Base-by-base conservation (phyloP, 2,329 filamentous ascomycete genomes). In the Calcarisporium arbuscula region DNA sequence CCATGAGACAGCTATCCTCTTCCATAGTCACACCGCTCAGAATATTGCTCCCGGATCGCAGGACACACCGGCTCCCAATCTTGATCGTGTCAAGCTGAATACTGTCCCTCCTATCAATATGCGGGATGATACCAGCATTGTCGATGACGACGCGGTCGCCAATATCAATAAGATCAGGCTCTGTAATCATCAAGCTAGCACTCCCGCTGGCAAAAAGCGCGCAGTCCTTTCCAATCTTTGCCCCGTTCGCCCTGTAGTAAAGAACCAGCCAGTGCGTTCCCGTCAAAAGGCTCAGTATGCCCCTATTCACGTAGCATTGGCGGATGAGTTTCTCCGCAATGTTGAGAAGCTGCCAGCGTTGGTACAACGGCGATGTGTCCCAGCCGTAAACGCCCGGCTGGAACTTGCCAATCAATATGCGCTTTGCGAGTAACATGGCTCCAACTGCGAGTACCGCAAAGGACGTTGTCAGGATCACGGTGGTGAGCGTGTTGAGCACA, bases 331-430 rank as follows among this genome's bases (percentile, higher is more conserved):
- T 61, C 53, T 76, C 72, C 23, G 74, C 61, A 19, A 61, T 60
- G 4, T 75, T 57, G 46, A 70, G 71, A 8, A 75, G 47, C 46
- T 77, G 71, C 71, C 72, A 77, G 21, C 70, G 65, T 45, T 77
- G 73, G 51, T 71, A 75, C 53, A 76, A 77, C 12, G 62, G 58
- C 15, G 58, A 67, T 49, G 67, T 67, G 47, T 77, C 73, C 72
- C 72, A 77, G 51, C 74, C 68, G 44, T 73, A 73, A 40, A 68
- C 68, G 11, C 73, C 73, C 4, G 66, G 65, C 40, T 54, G 52
- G 25, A 72, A 60, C 15, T 64, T 64, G 12, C 72, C 72, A 17
- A 76, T 56, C 3, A 76, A 50, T 3, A 55, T 36, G 72, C 72
- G 76, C 46, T 77, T 76, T 8, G 64, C 52, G 4, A 43, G 53